phyloP scores from a whole-genome alignment of 1,284 basidiomycete genomes.

The Pisolithus thermaeus region DNA sequence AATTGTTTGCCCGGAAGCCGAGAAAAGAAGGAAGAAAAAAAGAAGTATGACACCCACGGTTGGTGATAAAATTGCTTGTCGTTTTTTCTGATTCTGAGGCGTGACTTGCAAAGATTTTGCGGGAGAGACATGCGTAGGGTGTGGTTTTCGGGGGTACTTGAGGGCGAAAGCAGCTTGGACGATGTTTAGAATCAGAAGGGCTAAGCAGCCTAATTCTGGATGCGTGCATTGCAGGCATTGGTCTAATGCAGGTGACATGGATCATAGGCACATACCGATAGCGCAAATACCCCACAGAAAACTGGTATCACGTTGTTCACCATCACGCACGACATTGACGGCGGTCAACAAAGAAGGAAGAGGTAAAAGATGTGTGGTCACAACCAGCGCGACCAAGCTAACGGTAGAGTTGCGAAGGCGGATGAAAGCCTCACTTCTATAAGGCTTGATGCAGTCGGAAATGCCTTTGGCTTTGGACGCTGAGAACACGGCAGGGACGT shows the following conservation, averaged over 20 bases:
- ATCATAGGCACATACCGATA: constrained; percentile 13
- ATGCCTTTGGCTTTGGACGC: constrained; percentile 19
- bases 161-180: constrained; percentile 47
- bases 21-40: neutral
- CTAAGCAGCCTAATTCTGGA: constrained; percentile 39
- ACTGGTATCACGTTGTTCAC: constrained; percentile 5
- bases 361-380: constrained; percentile 50
- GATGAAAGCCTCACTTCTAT: constrained; percentile 48
- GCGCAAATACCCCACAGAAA: constrained; percentile 16
- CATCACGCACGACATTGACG: constrained; percentile 26
- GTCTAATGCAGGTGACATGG: neutral
- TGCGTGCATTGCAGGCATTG: neutral
- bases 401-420: constrained; percentile 48
- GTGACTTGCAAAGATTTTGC: constrained; percentile 31
- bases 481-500: constrained; percentile 15
- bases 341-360: constrained; percentile 42
- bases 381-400: constrained; percentile 36
- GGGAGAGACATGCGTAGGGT: constrained; percentile 35
- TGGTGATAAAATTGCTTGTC: constrained; percentile 37
- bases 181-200: constrained; percentile 44
- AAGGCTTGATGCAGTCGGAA: constrained; percentile 42
- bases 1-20: neutral
- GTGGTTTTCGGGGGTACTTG: constrained; percentile 44
- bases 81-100: constrained; percentile 34
- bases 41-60: constrained; percentile 32